phyloP scores from a whole-genome alignment of 169 alveolate species.

The Perkinsus chesapeaki region DNA sequence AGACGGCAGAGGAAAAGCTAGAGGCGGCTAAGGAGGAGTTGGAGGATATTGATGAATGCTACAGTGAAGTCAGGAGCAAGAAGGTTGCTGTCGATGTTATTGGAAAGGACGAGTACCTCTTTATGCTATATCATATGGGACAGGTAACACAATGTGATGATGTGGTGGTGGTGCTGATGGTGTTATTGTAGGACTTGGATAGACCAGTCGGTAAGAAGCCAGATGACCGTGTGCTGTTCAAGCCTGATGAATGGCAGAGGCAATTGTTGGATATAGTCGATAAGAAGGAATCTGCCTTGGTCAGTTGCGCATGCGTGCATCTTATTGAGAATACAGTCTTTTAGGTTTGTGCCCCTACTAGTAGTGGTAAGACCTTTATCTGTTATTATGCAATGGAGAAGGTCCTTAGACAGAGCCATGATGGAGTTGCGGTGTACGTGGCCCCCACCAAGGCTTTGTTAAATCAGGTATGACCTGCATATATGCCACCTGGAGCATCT shows the following conservation, averaged over 20 bases:
- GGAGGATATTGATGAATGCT: background rate
- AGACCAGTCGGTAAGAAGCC: slow-evolving; percentile 64
- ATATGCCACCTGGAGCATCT: background rate
- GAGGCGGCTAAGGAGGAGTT: background rate
- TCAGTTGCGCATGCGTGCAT: background rate
- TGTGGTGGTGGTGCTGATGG: background rate
- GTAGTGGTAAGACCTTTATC: slow-evolving; percentile 83
- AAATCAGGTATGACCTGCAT: slow-evolving; percentile 44
- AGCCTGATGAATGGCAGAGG: slow-evolving; percentile 84
- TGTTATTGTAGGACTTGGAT: slow-evolving; percentile 31
- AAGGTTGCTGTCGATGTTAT: background rate
- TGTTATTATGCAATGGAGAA: slow-evolving; percentile 83
- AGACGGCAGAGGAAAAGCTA: background rate
- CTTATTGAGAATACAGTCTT: slow-evolving; percentile 44
- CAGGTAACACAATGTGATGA: too few species aligned
- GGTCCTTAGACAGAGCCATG: slow-evolving; percentile 66
- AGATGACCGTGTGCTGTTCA: slow-evolving; percentile 76
- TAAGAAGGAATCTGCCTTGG: slow-evolving; percentile 17
- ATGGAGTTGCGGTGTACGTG: slow-evolving; percentile 73
- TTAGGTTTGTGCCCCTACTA: slow-evolving; percentile 78
- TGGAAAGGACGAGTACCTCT: background rate
- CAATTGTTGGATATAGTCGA: slow-evolving; percentile 67
- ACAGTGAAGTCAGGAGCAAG: background rate
- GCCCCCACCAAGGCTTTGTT: slow-evolving; percentile 82
- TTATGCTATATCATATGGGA: background rate